Evolutionary conservation across 1,284 basidiomycete species (phyloP), one percentile per base, ranked within the genome.

Genomic region (Anthracocystis setariae): DNA sequence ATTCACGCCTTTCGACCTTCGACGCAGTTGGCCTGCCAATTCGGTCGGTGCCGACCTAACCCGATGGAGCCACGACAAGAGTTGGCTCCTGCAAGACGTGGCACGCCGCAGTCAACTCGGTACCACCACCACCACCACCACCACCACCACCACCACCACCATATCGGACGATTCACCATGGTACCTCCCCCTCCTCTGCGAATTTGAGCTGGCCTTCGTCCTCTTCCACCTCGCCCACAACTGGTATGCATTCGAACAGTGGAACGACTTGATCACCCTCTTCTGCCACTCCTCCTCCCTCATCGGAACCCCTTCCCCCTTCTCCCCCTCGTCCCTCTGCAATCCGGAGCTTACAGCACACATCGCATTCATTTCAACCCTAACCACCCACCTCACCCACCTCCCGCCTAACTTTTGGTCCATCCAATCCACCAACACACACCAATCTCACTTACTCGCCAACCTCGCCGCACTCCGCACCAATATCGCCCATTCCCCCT

Each of bases 51-150:
- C 44, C 0, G 72, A 78, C 10, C 59, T 79, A 17, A 81, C 77
- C 2, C 54, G 62, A 15, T 81, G 72, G 73, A 77, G 73, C 40
- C 49, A 68, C n/a, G 79, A 81, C 71, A 81, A 81, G 53, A 79
- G 78, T 45, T 81, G 73, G 73, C 59, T 80, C 8, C 62, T 81
- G 0, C 44, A 44, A 21, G 57, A 79, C 15, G 68, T 79, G 1
- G 54, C 75, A 9, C 20, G 40, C 17, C 69, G 72, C n/a, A 55
- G 67, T 20, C 39, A 32, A 12, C 20, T 32, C 9, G 59, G 48
- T 29, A 29, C 52, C 32, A 21, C 25, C 15, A 5, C 5, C 3
- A 18, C 53, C 1, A 5, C n/a, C n/a, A n/a, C n/a, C n/a, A n/a
- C n/a, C n/a, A n/a, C n/a, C n/a, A n/a, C n/a, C n/a, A 29, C 52